Conservation (phyloP, 495 filamentous ascomycete genomes). For the Parachaetomium inaequale region DNA sequence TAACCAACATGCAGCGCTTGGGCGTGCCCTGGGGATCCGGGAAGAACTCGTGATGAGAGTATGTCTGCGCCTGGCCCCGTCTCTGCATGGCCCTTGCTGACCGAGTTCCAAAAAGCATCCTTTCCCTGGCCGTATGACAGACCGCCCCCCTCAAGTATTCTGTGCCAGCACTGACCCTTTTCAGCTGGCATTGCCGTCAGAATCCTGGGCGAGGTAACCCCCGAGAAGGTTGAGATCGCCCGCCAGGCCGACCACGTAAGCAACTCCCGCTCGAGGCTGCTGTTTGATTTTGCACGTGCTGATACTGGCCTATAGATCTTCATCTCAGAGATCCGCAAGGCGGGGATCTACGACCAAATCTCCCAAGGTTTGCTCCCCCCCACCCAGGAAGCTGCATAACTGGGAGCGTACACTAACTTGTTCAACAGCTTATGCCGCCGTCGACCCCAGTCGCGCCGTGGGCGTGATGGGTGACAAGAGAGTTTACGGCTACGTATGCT, state of each 20-base stretch:
- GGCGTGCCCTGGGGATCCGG: constrained; percentile 20
- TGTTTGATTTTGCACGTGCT: not conserved
- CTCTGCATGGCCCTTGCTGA: not conserved
- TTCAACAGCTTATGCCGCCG: constrained; percentile 66
- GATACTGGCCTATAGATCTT: constrained; percentile 53
- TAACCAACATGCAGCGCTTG: constrained; percentile 17
- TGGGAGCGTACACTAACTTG: constrained; percentile 1
- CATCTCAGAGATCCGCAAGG: constrained; percentile 78
- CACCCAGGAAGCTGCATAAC: not conserved
- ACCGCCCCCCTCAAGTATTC: constrained; percentile 42
- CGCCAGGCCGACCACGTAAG: constrained; percentile 69
- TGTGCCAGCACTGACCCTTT: not conserved
- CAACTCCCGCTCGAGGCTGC: not conserved
- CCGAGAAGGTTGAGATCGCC: constrained; percentile 73
- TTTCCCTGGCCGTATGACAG: constrained; percentile 51
- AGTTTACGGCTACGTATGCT: constrained; percentile 45
- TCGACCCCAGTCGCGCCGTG: constrained; percentile 65
- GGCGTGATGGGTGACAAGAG: constrained; percentile 56
- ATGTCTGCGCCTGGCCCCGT: not conserved
- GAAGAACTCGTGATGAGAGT: constrained; percentile 26
- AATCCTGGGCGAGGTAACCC: constrained; percentile 83
- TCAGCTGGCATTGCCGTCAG: constrained; percentile 77
- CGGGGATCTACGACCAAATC: constrained; percentile 72
- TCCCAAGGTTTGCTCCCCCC: constrained; percentile 21
- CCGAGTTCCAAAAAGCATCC: constrained; percentile 51